Evolutionary conservation across 2,329 filamentous ascomycete genomes (phyloP).

Genomic region (Boeremia exigua): DNA sequence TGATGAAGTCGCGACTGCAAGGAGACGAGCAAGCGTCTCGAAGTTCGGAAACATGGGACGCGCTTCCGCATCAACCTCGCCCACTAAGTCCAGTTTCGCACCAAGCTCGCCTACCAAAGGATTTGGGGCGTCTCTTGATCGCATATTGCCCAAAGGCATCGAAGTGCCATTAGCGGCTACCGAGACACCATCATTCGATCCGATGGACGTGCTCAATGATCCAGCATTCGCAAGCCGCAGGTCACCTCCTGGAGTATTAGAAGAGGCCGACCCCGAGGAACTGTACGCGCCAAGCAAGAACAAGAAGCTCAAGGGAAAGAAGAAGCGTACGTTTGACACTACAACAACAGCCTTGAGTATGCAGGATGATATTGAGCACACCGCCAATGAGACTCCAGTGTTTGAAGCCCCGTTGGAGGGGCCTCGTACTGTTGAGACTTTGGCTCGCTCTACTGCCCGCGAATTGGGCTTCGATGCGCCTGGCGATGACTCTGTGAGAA

Average conservation of each 20-base stretch:
- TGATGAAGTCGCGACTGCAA: slow-evolving; percentile 42
- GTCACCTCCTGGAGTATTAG: slow-evolving; percentile 40
- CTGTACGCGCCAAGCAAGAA: slow-evolving; percentile 48
- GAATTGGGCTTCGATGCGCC: slow-evolving; percentile 12
- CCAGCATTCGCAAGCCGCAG: slow-evolving; percentile 44
- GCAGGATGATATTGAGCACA: slow-evolving; percentile 40
- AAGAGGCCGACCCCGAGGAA: slow-evolving; percentile 47
- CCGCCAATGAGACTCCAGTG: slow-evolving; percentile 39
- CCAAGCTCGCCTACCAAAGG: slow-evolving; percentile 28
- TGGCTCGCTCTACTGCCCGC: slow-evolving; percentile 29
- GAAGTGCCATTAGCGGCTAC: slow-evolving; percentile 43
- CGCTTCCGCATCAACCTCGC: slow-evolving; percentile 38
- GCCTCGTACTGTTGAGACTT: slow-evolving; percentile 44
- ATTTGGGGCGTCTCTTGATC: slow-evolving; percentile 20
- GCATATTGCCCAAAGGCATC: slow-evolving; percentile 40
- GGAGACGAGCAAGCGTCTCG: slow-evolving; percentile 36
- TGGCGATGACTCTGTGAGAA: neutral
- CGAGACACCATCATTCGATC: slow-evolving; percentile 46
- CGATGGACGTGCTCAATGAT: slow-evolving; percentile 47
- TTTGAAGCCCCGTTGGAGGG: slow-evolving; percentile 39
- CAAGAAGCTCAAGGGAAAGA: slow-evolving; percentile 56
- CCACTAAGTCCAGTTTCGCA: slow-evolving; percentile 32
- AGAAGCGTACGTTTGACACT: slow-evolving; percentile 33
- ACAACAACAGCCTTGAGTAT: neutral
- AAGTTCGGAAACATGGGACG: slow-evolving; percentile 40